Evolutionary conservation across 1,284 basidiomycete genomes (phyloP).

Genomic region (Rhodotorula sp.): DNA sequence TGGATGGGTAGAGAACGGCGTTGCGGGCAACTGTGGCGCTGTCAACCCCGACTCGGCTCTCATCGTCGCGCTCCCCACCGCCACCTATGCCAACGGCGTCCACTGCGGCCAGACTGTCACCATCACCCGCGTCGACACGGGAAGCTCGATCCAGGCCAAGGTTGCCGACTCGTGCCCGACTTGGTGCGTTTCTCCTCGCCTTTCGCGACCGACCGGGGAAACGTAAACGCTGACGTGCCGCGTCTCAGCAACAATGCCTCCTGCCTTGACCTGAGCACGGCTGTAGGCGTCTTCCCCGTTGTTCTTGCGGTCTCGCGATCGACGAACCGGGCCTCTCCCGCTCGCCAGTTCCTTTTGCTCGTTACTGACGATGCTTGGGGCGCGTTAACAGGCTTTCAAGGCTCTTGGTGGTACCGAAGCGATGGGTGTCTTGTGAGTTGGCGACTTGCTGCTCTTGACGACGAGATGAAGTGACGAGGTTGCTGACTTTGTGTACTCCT

Average conservation of each 20-base stretch:
- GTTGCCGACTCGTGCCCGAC: slow-evolving; percentile 62
- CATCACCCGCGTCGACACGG: slow-evolving; percentile 49
- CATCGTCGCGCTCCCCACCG: slow-evolving; percentile 62
- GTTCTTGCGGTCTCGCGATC: too few relatives aligned
- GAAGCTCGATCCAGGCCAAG: slow-evolving; percentile 60
- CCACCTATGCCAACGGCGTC: slow-evolving; percentile 50
- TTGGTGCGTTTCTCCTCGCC: slow-evolving; percentile 51
- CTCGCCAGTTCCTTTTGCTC: too few relatives aligned
- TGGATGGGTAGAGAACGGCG: too few relatives aligned
- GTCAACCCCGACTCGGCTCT: slow-evolving; percentile 40
- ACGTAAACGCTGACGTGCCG: background rate
- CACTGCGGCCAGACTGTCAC: slow-evolving; percentile 61
- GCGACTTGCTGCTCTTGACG: too few relatives aligned
- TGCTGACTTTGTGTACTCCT: too few relatives aligned
- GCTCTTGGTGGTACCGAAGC: slow-evolving; percentile 19
- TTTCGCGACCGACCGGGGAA: too few relatives aligned
- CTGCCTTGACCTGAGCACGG: slow-evolving; percentile 5
- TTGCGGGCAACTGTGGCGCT: background rate
- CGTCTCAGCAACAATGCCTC: background rate
- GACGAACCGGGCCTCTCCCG: too few relatives aligned
- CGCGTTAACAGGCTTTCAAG: slow-evolving; percentile 1
- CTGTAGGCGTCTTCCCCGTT: too few relatives aligned
- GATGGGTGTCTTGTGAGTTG: slow-evolving; percentile 18
- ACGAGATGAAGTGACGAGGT: too few relatives aligned
- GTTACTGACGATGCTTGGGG: too few relatives aligned